Base-by-base conservation (phyloP, 208 protist genomes). In the Angomonas desouzai region DNA sequence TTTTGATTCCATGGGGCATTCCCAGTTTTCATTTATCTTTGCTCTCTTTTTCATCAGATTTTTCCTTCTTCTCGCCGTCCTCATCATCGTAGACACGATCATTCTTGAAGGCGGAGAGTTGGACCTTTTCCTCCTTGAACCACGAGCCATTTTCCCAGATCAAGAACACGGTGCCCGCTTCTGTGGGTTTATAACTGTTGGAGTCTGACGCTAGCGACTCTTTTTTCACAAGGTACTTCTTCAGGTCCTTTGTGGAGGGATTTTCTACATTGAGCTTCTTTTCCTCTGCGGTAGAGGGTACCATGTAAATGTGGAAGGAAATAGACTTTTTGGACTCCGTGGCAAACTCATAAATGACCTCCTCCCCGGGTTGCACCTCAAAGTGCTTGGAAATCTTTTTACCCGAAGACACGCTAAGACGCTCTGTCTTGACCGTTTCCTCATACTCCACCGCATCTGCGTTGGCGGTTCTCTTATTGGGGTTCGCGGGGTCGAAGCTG, bases 111-210 rank as follows among this genome's bases (percentile, higher is more conserved):
- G 89, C 74, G 9, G 70, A 67, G 74, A 87, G 77, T 58, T 92
- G 85, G 16, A 92, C 55, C 11, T 58, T 69, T 34, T 81, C 81
- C 43, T 63, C 51, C 32, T 70, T 64, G 48, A 83, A 71, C 71
- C 84, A 80, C 27, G 79, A 57, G 25, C 58, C 81, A 70, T 89
- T 92, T 61, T 89, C 79, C 79, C 81, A 89, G 23, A 77, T 34
- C 0, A 92, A 69, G 32, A 78, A 62, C 34, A 88, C 56, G n/a
- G 68, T 74, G 20, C 85, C 85, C 34, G 73, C 77, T 60, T 85
- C 68, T 11, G 60, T 56, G 7, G 81, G 81, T 33, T 53, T 70
- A 68, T 71, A 91, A 30, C 43, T 59, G 51, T 88, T 79, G 0
- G 78, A 65, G 18, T 76, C 77, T 22, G 77, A 10, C 13, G 61